Evolutionary conservation across 306 rosid genomes (phyloP), one percentile per base, ranked within the genome.

Genomic region (Citrullus colocynthis): DNA sequence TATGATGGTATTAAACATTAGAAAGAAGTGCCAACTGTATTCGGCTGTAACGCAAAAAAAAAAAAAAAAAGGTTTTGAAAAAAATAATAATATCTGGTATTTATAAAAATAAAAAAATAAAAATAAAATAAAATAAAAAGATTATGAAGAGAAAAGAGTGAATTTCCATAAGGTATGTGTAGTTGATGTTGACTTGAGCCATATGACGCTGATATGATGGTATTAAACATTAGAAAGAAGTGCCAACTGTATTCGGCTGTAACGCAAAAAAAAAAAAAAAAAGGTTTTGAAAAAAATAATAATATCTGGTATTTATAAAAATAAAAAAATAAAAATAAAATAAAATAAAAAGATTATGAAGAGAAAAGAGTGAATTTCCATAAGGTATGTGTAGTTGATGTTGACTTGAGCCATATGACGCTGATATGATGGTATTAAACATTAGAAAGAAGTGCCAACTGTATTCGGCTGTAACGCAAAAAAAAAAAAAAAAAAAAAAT

Each of bases 161-260:
- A 0, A 52, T 16, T 6, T 16, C 20, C n/a, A 8, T 7, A 42
- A 42, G 48, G 57, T 16, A 3, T 52, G 20, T 16, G 57, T 3
- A 62, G 34, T 74, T 74, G 78, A 74, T 74, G 62, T 52, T 51
- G 78, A 74, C 48, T 30, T 30, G 28, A 16, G 78, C 45, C 44
- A 52, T 60, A 49, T 72, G 76, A 44, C 76, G 17, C 9, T 48
- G 76, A 45, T 72, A 49, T 49, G 76, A 72, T 48, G 56, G 76
- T 4, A 14, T 11, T 6, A 48, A 45, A 61, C 60, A 9, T 16
- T 32, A 73, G 15, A 71, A 73, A 51, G 17, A 48, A 74, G 13
- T 32, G 78, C 42, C 78, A 74, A 74, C 78, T 74, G 78, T 74
- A 10, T 52, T 74, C 52, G 78, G 78, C 62, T 74, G 78, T 74